Evolutionary conservation across 495 filamentous ascomycete species (phyloP).

Genomic region (Penicillium alfredii): DNA sequence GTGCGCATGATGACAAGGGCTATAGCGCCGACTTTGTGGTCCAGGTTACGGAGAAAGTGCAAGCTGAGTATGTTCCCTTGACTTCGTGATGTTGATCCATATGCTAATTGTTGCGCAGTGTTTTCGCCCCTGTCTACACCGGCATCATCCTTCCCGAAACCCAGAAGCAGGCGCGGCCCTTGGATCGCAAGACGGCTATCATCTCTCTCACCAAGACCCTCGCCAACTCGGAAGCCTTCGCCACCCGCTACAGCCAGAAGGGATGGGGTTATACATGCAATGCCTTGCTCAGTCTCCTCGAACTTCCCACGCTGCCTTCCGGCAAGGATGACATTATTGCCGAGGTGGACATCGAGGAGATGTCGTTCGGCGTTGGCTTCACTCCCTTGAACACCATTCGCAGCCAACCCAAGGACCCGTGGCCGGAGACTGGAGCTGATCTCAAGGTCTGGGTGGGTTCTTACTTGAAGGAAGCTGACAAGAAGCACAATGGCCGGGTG

Average conservation of each 20-base stretch:
- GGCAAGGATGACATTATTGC: slow-evolving; percentile 67
- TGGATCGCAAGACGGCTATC: slow-evolving; percentile 90
- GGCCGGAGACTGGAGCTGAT: slow-evolving; percentile 69
- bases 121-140: slow-evolving; percentile 81
- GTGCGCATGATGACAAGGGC: slow-evolving; percentile 66
- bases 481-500: slow-evolving; percentile 48
- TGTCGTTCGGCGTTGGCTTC: slow-evolving; percentile 89
- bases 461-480: slow-evolving; percentile 60
- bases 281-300: slow-evolving; percentile 77
- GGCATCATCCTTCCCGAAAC: slow-evolving; percentile 82
- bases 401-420: slow-evolving; percentile 60
- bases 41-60: slow-evolving; percentile 69
- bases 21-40: slow-evolving; percentile 88
- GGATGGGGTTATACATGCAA: slow-evolving; percentile 87
- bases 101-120: slow-evolving; percentile 37
- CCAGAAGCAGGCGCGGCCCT: slow-evolving; percentile 73
- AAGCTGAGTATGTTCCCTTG: slow-evolving; percentile 53
- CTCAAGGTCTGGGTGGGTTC: slow-evolving; percentile 72
- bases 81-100: neutral
- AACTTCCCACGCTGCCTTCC: slow-evolving; percentile 72
- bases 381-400: slow-evolving; percentile 86
- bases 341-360: slow-evolving; percentile 87
- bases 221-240: slow-evolving; percentile 74
- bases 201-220: slow-evolving; percentile 87
- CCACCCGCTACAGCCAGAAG: slow-evolving; percentile 60